Percentiles rank a stretch among this genome's conserved stretches.
Conservation (phyloP, 345 rosid genomes). For the Eucalyptus globulus region DNA sequence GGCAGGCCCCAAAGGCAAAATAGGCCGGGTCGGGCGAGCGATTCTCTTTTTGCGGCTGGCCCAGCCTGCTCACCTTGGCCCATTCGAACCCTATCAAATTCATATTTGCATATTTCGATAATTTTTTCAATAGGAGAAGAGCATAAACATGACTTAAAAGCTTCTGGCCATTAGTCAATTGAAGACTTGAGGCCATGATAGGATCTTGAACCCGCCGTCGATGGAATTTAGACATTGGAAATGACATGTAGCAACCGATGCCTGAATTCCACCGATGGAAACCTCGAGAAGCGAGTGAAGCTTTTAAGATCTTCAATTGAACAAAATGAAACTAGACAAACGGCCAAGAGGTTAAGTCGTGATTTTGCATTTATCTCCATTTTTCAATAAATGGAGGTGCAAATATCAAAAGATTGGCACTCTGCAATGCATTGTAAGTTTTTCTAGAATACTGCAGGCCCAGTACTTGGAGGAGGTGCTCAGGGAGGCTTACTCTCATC, state of each 20-base stretch:
- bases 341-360: no score
- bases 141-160: no score
- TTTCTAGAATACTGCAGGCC: background rate
- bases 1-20: background rate
- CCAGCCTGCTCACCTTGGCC: background rate
- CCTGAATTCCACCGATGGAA: background rate
- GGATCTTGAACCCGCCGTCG: background rate
- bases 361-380: no score
- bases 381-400: no score
- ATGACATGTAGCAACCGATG: background rate
- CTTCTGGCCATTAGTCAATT: no score
- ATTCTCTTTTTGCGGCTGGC: background rate
- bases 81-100: background rate
- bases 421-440: background rate
- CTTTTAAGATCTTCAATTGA: background rate
- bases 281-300: background rate
- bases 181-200: no score
- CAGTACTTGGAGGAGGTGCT: constrained; percentile 43
- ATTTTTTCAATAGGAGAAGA: background rate
- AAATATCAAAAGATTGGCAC: background rate
- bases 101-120: background rate
- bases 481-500: constrained; percentile 60
- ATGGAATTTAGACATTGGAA: background rate
- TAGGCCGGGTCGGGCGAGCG: background rate
- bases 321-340: background rate